These are phyloP conservation scores for Neurospora intermedia DNA, from an alignment of 495 filamentous ascomycete genomes.

Conservation along the genomic window DNA sequence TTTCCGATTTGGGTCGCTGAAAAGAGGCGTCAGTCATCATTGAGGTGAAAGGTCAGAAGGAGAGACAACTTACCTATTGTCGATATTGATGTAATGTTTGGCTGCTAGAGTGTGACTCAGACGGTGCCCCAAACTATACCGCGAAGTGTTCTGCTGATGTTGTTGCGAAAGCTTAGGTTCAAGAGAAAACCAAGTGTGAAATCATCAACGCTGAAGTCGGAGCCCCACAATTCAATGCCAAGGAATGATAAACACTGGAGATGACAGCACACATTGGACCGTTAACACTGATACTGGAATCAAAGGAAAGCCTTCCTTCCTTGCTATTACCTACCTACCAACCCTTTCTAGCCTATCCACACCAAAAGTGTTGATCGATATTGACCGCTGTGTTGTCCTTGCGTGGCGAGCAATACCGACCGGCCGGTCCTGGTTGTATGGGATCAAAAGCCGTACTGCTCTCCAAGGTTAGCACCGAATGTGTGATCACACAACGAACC, in stretches of 20 bases:
- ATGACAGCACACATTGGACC: not conserved
- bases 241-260: not conserved
- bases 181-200: not conserved
- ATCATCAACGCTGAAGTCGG: not conserved
- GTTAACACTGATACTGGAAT: not conserved
- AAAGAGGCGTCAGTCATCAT: not conserved
- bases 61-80: not conserved
- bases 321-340: not conserved
- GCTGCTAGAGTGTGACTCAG: not conserved
- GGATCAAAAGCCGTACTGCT: not conserved
- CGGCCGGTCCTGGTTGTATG: not conserved
- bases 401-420: not conserved
- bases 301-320: not conserved
- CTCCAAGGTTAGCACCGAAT: not conserved
- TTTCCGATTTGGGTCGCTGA: not conserved
- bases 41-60: not conserved
- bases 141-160: not conserved
- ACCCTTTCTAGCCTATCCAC: not conserved
- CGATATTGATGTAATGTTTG: not conserved
- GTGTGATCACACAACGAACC: not conserved
- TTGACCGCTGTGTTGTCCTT: not conserved
- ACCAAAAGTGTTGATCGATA: not conserved
- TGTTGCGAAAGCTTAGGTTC: not conserved
- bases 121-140: not conserved
- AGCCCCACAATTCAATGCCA: not conserved